A percentile compares a stretch with the other conserved stretches of the same genome.
These are phyloP conservation scores for Zizania latifolia DNA, from an alignment of 176 grass and related monocot species.

Conservation along the genomic window DNA sequence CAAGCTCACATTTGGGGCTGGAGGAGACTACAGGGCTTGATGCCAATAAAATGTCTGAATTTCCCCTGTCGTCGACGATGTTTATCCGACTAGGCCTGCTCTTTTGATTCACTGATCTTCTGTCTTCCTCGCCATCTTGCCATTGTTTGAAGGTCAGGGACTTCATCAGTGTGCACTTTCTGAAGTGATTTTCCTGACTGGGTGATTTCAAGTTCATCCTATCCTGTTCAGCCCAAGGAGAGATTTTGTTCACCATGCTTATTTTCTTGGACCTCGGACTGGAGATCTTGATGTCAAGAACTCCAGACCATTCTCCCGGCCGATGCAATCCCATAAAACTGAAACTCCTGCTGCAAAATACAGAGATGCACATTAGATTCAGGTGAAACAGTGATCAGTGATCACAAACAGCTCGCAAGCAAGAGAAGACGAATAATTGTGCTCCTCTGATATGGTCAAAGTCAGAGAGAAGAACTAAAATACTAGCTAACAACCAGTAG, in stretches of 20 bases:
- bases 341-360: not conserved
- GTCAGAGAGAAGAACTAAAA: slow-evolving; percentile 28
- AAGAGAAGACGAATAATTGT: not conserved
- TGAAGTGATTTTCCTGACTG: not conserved
- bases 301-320: slow-evolving; percentile 42
- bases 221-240: not conserved
- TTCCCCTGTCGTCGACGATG: not conserved
- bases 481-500: not conserved
- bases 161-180: slow-evolving; percentile 12
- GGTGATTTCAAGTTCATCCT: not conserved
- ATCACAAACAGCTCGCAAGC: not conserved
- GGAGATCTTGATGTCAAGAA: slow-evolving; percentile 34
- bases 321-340: slow-evolving; percentile 63
- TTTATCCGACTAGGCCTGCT: not conserved
- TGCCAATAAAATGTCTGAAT: not conserved
- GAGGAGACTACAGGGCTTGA: slow-evolving; percentile 21
- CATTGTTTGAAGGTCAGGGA: slow-evolving; percentile 58
- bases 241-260: slow-evolving; percentile 24
- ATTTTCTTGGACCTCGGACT: not conserved
- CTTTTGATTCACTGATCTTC: not conserved
- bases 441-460: slow-evolving; percentile 34
- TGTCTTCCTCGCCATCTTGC: slow-evolving; percentile 7
- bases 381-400: no score
- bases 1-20: slow-evolving; percentile 51
- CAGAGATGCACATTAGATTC: no score